Base-by-base conservation (phyloP, 495 filamentous ascomycete genomes). In the Penicillium parvum region DNA sequence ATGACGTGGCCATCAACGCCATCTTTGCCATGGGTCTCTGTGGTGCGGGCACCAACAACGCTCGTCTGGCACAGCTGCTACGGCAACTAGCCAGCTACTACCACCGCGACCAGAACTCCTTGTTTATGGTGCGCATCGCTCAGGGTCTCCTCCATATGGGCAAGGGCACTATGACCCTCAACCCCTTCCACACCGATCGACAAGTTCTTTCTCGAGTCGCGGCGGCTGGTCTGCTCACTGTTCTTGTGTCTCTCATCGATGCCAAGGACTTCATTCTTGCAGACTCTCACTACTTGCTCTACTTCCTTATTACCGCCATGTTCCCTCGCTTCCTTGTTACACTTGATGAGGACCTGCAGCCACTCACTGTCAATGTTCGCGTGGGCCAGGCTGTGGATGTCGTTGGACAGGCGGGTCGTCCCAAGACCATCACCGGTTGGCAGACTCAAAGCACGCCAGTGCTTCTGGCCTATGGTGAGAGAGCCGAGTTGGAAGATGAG, bases 341-440 rank as follows among this genome's bases (percentile, higher is more conserved):
- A 4, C 78, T 99, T 2, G 89, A 96, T 54, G 92, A 99, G 71
- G 76, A 96, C 44, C 74, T 97, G 22, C 86, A 96, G 66, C 94
- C 92, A 9, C 69, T 99, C 30, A 90, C 85, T 16, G 94, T 97
- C 53, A 97, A 95, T 55, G 92, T 99, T 10, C 83, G 92, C 16
- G 90, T 99, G 19, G 92, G 92, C 59, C 92, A 99, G 66, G 92
- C 92, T 33, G 92, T 99, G 22, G 92, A 99, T 66, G 90, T 97
- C 36, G 92, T 99, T 27, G 92, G 92, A 32, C 92, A 97, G 66
- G 92, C 94, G 1, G 92, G 92, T 45, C 76, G 90, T 49, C 92
- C 92, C 35, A 99, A 96, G 82, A 96, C 94, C 3, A 99, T 99
- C 52, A 99, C 92, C 11, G 92, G 92, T 27, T 99, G 92, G 92